Base-by-base conservation (phyloP, 495 filamentous ascomycete species). In the Penicillium roqueforti region DNA sequence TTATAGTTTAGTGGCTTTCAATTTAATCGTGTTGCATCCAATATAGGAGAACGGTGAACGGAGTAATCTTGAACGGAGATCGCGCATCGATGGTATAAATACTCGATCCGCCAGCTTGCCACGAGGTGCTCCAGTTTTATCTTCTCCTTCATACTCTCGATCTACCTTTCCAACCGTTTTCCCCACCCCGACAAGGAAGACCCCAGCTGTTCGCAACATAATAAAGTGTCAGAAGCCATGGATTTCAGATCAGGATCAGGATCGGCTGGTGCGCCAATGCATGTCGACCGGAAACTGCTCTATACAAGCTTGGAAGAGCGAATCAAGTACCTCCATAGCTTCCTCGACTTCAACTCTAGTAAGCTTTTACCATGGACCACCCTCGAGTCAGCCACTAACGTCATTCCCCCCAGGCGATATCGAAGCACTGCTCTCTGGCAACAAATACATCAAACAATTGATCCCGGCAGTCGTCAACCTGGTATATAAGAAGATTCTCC, bases 401-500 rank as follows among this genome's bases (percentile, higher is more conserved):
- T 5, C n/a, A n/a, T n/a, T n/a, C 18, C 40, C 7, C 29, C 22
- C 59, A 87, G 86, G 71, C 47, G 87, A 91, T 62, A 77, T 85
- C 55, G 83, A 86, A 54, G 86, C 86, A 25, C 77, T 91, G 31
- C 63, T 76, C 7, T 68, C 73, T n/a, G 86, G 83, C 37, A 68
- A 75, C 46, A 88, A 87, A 63, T 88, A 88, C 70, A 83, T 90
- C 68, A 86, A 87, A 57, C 80, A 84, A 16, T 75, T 89, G 39
- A 88, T 89, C 44, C 87, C 87, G 0, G 85, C 73, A 14, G 63
- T 78, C 16, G 71, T 76, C 66, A 89, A 88, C 65, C 83, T 89
- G 51, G 85, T 89, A n/a, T 91, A 89, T 70, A 83, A 69, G 53
- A 89, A 91, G 62, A 76, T 91, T 4, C 73, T 91, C 19, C 79